Evolutionary conservation across 2,329 filamentous ascomycete species (phyloP).

Genomic region (Penicillium nordicum): DNA sequence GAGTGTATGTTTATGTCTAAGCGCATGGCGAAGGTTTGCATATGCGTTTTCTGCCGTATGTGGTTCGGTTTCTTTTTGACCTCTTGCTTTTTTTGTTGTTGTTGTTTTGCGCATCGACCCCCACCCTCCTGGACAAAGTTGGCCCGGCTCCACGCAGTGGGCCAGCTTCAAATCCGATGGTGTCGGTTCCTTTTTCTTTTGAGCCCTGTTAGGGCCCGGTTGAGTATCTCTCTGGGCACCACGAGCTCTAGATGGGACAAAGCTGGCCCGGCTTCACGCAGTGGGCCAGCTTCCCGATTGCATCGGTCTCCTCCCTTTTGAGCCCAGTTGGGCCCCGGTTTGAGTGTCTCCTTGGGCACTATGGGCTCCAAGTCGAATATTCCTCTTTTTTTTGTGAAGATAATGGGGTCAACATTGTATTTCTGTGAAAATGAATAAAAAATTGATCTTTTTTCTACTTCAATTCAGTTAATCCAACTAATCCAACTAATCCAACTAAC

Average conservation of each 20-base stretch:
- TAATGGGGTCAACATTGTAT: neutral
- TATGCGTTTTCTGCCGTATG: neutral
- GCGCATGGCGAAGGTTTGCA: conserved; percentile 8
- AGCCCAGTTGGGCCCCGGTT: neutral
- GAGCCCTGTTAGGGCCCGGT: neutral
- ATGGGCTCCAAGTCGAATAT: neutral
- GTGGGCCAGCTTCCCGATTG: no score
- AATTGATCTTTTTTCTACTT: neutral
- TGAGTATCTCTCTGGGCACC: neutral
- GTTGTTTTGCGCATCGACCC: neutral
- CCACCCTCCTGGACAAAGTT: neutral
- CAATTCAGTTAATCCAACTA: neutral
- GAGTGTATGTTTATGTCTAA: conserved; percentile 9
- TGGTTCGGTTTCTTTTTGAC: neutral
- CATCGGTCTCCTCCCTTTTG: no score
- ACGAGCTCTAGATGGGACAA: neutral
- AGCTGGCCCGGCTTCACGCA: no score
- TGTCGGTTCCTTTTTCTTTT: neutral
- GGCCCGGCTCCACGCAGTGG: neutral
- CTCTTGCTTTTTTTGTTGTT: neutral
- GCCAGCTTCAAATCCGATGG: neutral
- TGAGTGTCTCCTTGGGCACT: neutral
- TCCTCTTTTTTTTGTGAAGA: neutral
- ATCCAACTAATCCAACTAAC: neutral
- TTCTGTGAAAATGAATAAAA: neutral